Conservation (phyloP, 2,329 filamentous ascomycete species). For the Colletotrichum euphorbiae region DNA sequence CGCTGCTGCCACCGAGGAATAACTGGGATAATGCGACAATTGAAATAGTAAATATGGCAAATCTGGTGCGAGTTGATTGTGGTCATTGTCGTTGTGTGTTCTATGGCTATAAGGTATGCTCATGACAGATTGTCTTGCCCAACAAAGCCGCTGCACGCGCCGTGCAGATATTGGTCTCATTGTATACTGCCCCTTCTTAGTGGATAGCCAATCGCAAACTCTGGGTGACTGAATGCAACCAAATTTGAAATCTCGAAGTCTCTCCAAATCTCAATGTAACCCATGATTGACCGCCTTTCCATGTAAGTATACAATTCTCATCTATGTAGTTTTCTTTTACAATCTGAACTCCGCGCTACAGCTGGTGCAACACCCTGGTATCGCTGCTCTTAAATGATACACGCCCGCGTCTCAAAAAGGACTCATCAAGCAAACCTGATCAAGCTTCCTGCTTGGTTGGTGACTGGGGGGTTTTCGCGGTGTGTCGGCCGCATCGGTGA, state of each 20-base stretch:
- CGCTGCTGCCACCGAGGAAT: background rate
- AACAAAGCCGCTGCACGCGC: background rate
- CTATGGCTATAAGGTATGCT: slow-evolving; percentile 6
- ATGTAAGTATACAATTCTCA: slow-evolving; percentile 6
- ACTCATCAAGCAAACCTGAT: background rate
- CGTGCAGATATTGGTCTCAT: background rate
- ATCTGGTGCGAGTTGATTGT: background rate
- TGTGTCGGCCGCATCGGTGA: slow-evolving; percentile 68
- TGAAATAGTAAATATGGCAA: background rate
- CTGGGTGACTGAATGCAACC: slow-evolving; percentile 13
- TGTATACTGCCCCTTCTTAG: background rate
- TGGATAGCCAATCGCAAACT: slow-evolving; percentile 6
- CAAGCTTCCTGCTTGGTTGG: background rate
- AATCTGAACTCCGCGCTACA: background rate
- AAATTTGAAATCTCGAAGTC: background rate
- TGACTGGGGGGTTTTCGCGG: slow-evolving; percentile 43
- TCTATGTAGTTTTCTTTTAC: background rate
- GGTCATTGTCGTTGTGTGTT: slow-evolving; percentile 5
- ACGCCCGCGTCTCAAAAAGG: background rate
- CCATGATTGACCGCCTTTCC: slow-evolving; percentile 6
- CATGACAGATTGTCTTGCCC: background rate
- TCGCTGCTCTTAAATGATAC: background rate
- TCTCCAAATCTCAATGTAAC: background rate
- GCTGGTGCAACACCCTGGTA: background rate
- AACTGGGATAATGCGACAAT: background rate